Base-by-base conservation (phyloP, 2,329 filamentous ascomycete species). In the Coniochaeta ligniaria region DNA sequence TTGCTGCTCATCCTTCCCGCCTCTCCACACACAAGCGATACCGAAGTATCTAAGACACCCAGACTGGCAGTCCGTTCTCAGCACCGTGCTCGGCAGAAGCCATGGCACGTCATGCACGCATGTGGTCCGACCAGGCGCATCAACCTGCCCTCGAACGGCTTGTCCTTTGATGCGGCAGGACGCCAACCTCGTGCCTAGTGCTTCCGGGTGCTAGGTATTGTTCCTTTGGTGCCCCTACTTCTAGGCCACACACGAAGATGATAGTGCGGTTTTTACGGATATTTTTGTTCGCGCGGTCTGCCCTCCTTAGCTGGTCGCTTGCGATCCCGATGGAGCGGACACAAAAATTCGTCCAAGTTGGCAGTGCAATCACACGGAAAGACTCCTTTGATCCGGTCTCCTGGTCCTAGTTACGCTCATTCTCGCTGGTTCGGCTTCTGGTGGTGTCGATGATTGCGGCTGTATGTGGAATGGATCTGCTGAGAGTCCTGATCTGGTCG, bases 311-410 rank as follows among this genome's bases (percentile, higher is more conserved):
- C 71, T 69, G 70, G 72, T 71, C 68, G 60, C 68, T 59, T 58
- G 54, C 63, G 67, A 68, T 31, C 69, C 64, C 67, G 72, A 69
- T 70, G 85, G 85, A 86, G 89, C 87, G 90, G 88, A 93, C 89
- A 80, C 89, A 96, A 96, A 97, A 92, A 95, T 91, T 79, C 86
- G 88, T 96, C 91, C 88, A 81, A 74, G 89, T 90, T 87, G 90
- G 88, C 85, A 88, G 84, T 91, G 91, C 89, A 83, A 79, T 72
- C 90, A 87, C 71, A 92, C 88, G 81, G 90, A 93, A 86, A 88
- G 84, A 85, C 68, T 75, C 69, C 65, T 63, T 62, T 67, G 69
- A 60, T 68, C 36, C 52, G 45, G 24, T 59, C 45, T 63, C 56
- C 60, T 31, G 43, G 28, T 33, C 28, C 55, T 59, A 33, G 57